Conservation (phyloP, 257 asterid genomes). For the Ligustrum vulgare region DNA sequence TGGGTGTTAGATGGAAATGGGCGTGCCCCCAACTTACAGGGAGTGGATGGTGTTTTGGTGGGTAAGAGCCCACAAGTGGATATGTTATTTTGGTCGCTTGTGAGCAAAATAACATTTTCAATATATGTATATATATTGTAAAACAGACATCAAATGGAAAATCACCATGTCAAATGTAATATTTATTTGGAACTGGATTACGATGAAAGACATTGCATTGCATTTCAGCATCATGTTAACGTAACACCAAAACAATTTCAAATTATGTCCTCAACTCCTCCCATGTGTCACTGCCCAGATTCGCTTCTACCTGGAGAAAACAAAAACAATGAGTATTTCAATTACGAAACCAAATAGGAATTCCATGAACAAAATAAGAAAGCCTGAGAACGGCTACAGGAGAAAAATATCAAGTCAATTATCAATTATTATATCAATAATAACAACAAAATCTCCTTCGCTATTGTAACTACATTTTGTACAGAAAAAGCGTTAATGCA, state of each 20-base stretch:
- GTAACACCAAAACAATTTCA: not conserved
- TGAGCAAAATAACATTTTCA: too few relatives aligned
- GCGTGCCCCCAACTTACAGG: too few relatives aligned
- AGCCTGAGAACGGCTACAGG: not conserved
- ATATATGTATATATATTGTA: not conserved
- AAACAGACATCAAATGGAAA: not conserved
- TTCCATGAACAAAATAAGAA: not conserved
- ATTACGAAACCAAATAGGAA: not conserved
- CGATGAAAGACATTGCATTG: not conserved
- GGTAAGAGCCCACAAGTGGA: too few relatives aligned
- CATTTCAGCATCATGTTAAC: not conserved
- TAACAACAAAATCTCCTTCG: not conserved
- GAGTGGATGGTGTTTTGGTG: too few relatives aligned
- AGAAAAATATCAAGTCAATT: not conserved
- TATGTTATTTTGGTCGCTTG: too few relatives aligned
- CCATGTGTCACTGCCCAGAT: not conserved
- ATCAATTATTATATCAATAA: not conserved
- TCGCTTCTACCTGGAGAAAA: not conserved
- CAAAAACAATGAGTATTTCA: not conserved
- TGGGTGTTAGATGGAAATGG: too few relatives aligned
- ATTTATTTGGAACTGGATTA: not conserved
- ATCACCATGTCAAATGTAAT: not conserved
- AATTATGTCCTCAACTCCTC: not conserved
- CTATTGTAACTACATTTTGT: not conserved
- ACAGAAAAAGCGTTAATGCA: not conserved